Evolutionary conservation across 1,284 basidiomycete genomes (phyloP).

Genomic region (Fomitopsis palustris): DNA sequence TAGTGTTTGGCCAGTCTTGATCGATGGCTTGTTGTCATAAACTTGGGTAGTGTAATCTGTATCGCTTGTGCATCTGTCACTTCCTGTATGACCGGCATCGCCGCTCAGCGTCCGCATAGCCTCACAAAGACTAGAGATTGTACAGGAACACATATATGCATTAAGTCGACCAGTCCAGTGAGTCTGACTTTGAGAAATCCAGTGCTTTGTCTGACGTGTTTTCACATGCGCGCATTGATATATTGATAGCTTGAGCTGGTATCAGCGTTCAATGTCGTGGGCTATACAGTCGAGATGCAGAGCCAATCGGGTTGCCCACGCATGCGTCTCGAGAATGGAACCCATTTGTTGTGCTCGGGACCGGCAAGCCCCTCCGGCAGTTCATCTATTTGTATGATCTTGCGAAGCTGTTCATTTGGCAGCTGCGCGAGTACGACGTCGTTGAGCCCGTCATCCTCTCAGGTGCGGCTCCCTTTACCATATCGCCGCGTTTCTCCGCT

Average conservation of each 20-base stretch:
- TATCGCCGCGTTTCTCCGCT: background rate
- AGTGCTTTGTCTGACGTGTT: too few species aligned
- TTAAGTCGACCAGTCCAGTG: too few species aligned
- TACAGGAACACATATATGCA: too few species aligned
- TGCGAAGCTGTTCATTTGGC: slow-evolving; percentile 91
- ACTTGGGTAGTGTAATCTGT: background rate
- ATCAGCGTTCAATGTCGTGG: too few species aligned
- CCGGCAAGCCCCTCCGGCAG: slow-evolving; percentile 85
- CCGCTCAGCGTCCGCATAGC: too few species aligned
- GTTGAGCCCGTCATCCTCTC: slow-evolving; percentile 89
- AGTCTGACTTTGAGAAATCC: too few species aligned
- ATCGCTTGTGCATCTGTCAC: background rate
- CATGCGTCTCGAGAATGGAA: slow-evolving; percentile 61
- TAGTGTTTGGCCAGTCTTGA: slow-evolving; percentile 8
- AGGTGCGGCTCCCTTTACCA: slow-evolving; percentile 41
- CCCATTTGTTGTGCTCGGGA: slow-evolving; percentile 83
- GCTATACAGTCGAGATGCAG: too few species aligned
- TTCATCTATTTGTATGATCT: slow-evolving; percentile 94
- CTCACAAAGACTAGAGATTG: too few species aligned
- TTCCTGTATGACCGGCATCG: too few species aligned
- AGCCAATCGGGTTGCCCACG: background rate
- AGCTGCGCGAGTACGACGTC: slow-evolving; percentile 82
- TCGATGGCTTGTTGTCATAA: background rate
- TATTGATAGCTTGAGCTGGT: too few species aligned
- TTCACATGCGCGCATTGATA: too few species aligned